Evolutionary conservation across 2,329 filamentous ascomycete genomes (phyloP), one percentile per base, ranked within the genome.

Genomic region (Alternaria viburni): DNA sequence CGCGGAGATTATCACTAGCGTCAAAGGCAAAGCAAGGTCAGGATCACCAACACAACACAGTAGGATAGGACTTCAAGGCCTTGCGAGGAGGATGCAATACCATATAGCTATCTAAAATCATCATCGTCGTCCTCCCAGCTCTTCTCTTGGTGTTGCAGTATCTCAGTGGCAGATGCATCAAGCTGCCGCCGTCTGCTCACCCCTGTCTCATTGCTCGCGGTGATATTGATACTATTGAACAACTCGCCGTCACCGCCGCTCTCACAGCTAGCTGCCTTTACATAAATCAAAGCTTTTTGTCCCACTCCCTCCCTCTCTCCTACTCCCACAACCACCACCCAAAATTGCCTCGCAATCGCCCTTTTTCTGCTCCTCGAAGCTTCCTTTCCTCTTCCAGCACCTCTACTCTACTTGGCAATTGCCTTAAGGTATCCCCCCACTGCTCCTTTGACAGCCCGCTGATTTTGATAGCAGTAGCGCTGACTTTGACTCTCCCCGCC

Each of bases 71-170:
- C 46, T 57, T 19, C 32, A 57, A 32, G 4, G 9, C 11, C 17
- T 26, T 4, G 7, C 13, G 41, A 46, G 54, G 41, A 21, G 54
- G n/a, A 19, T 32, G 5, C 6, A 25, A 46, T 19, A 56, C 19
- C 55, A 63, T 54, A 46, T 19, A 54, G 2, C 51, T 62, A 54
- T 60, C 23, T 58, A 46, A 43, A 23, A 36, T 23, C 46, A 19
- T n/a, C 41, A 26, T 54, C 30, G 5, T 15, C 21, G n/a, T 41
- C 41, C 32, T n/a, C 25, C 11, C 4, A 36, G 15, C 4, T n/a
- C 28, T 60, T 44, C 10, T 50, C 52, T 46, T 66, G 59, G 57
- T 66, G 60, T 60, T 63, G 63, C 49, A 66, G 47, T 26, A 13
- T 21, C 43, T 55, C 59, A 66, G 63, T 63, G 59, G 23, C 25